phyloP scores from a whole-genome alignment of 2,329 filamentous ascomycete genomes.

The Calonectria fujianensis region DNA sequence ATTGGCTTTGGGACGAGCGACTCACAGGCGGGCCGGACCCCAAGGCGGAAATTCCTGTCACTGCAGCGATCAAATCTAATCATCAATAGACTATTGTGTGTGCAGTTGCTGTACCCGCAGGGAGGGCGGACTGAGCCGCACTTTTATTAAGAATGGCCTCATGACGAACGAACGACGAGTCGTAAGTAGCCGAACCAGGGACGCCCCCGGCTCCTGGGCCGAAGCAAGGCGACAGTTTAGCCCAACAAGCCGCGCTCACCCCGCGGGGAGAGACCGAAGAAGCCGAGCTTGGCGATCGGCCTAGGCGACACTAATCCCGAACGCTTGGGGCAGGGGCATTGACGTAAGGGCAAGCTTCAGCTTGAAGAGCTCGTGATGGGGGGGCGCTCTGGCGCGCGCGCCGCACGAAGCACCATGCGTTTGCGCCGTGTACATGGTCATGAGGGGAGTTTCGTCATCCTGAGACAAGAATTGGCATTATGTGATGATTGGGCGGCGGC shows the following conservation, averaged over 20 bases:
- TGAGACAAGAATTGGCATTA: background rate
- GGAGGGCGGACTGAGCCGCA: background rate
- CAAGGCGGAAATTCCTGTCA: background rate
- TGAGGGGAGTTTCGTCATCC: background rate
- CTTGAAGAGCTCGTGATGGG: slow-evolving; percentile 19
- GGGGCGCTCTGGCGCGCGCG: background rate
- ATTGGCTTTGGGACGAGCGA: background rate
- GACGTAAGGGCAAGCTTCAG: slow-evolving; percentile 46
- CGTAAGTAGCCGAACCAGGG: background rate
- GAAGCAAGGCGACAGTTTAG: slow-evolving; percentile 54
- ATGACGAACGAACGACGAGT: slow-evolving; percentile 7
- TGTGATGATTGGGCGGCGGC: background rate
- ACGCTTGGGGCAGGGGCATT: slow-evolving; percentile 43
- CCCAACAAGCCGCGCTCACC: slow-evolving; percentile 27
- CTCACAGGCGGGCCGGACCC: background rate
- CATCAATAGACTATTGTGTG: background rate
- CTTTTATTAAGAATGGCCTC: background rate
- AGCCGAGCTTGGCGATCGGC: slow-evolving; percentile 52
- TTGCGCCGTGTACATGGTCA: background rate
- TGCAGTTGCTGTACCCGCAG: background rate
- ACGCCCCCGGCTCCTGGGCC: slow-evolving; percentile 41
- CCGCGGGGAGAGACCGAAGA: slow-evolving; percentile 45
- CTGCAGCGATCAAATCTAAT: background rate
- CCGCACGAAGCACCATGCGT: background rate
- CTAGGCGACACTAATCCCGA: slow-evolving; percentile 46